phyloP scores from a whole-genome alignment of 2,329 filamentous ascomycete genomes.

The Xenosphaeropsis pyriputrescens region DNA sequence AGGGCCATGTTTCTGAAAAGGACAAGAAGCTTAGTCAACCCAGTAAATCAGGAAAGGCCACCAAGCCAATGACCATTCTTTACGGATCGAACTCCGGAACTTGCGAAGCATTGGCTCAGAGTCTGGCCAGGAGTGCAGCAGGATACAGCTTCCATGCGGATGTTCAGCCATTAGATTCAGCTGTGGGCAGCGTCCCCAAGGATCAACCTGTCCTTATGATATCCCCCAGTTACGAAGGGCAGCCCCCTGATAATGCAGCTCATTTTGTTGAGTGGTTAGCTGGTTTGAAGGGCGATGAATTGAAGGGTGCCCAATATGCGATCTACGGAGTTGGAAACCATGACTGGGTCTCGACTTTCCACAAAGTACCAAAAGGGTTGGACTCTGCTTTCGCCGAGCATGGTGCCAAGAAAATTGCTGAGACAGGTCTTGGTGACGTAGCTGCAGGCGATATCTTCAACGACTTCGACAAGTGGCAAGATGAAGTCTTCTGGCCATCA shows the following conservation, averaged over 20 bases:
- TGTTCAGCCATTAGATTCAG: slow-evolving; percentile 43
- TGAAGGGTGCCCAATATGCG: slow-evolving; percentile 45
- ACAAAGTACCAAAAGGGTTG: slow-evolving; percentile 47
- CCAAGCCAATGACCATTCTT: slow-evolving; percentile 36
- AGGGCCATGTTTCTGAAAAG: slow-evolving; percentile 7
- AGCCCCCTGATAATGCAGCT: slow-evolving; percentile 55
- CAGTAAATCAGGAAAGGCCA: slow-evolving; percentile 2
- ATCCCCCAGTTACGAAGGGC: slow-evolving; percentile 58
- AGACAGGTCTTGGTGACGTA: slow-evolving; percentile 42
- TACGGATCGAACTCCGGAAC: slow-evolving; percentile 66
- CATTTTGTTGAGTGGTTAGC: slow-evolving; percentile 56
- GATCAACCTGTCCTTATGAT: slow-evolving; percentile 49
- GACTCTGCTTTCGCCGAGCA: slow-evolving; percentile 35
- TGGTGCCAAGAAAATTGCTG: slow-evolving; percentile 31
- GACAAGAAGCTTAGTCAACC: slow-evolving; percentile 10
- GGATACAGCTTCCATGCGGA: slow-evolving; percentile 41
- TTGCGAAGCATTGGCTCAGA: slow-evolving; percentile 52
- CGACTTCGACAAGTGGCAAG: slow-evolving; percentile 55
- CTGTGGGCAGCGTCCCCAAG: slow-evolving; percentile 41
- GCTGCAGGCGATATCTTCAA: slow-evolving; percentile 51
- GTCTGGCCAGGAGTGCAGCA: slow-evolving; percentile 41
- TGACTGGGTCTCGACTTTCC: slow-evolving; percentile 48
- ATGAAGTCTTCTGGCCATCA: slow-evolving; percentile 36
- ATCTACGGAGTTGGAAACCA: slow-evolving; percentile 55
- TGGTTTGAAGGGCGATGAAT: slow-evolving; percentile 28